phyloP scores from a whole-genome alignment of 2,329 filamentous ascomycete species.

The Cladosporium velox region DNA sequence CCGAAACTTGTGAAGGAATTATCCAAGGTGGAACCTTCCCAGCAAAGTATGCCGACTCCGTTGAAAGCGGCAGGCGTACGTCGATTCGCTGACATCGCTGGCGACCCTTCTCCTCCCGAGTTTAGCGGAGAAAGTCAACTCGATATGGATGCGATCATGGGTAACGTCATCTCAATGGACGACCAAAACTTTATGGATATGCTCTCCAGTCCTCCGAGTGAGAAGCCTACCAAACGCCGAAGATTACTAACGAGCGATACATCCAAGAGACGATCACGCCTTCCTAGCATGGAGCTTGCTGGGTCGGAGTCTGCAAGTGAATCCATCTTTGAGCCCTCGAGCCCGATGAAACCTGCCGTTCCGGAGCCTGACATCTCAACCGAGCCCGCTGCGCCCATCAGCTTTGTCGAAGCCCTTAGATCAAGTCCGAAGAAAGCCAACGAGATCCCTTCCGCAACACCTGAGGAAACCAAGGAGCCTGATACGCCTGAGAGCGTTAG shows the following conservation, averaged over 20 bases:
- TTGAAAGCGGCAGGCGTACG: slow-evolving; percentile 35
- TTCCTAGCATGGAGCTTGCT: slow-evolving; percentile 13
- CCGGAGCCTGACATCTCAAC: background rate
- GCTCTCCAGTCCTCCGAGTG: slow-evolving; percentile 27
- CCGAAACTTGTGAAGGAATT: slow-evolving; percentile 24
- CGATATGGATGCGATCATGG: slow-evolving; percentile 36
- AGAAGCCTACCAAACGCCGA: slow-evolving; percentile 26
- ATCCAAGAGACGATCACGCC: slow-evolving; percentile 1
- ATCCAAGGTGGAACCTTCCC: slow-evolving; percentile 27
- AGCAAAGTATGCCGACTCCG: slow-evolving; percentile 37
- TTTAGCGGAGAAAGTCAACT: slow-evolving; percentile 32
- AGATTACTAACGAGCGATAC: slow-evolving; percentile 21
- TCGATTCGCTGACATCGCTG: slow-evolving; percentile 36
- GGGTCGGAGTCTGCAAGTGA: background rate
- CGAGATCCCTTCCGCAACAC: slow-evolving; percentile 18
- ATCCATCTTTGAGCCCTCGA: background rate
- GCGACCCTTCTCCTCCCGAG: slow-evolving; percentile 31
- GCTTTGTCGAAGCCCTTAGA: background rate
- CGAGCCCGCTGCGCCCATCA: background rate
- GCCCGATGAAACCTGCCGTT: background rate
- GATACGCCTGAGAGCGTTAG: slow-evolving; percentile 32
- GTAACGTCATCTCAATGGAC: slow-evolving; percentile 39
- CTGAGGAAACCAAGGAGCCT: slow-evolving; percentile 23
- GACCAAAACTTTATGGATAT: slow-evolving; percentile 39
- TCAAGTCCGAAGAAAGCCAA: background rate